phyloP scores from a whole-genome alignment of 116 monocot species.

The Papilionanthe hybrid region DNA sequence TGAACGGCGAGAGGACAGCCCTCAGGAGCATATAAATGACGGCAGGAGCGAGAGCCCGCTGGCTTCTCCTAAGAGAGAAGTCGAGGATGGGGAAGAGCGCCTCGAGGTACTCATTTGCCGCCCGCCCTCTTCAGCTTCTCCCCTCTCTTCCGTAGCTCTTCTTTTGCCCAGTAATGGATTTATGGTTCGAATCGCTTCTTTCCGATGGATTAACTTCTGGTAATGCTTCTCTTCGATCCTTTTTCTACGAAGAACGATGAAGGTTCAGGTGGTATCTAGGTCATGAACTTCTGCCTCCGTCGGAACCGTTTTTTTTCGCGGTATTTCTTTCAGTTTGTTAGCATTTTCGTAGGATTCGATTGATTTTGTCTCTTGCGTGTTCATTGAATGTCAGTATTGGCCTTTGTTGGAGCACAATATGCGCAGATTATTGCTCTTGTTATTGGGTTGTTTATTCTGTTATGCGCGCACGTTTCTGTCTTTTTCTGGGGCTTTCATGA shows the following conservation, averaged over 20 bases:
- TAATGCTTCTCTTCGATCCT: not conserved
- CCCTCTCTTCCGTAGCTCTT: not conserved
- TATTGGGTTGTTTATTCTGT: not conserved
- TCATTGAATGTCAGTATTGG: not conserved
- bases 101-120: not conserved
- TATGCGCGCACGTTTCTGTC: not conserved
- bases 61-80: not conserved
- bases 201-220: not conserved
- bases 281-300: not conserved
- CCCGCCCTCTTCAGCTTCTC: not conserved
- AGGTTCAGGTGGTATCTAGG: constrained; percentile 1
- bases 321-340: not conserved
- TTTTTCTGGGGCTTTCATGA: not conserved
- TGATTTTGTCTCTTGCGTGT: not conserved
- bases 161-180: not conserved
- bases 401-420: not conserved
- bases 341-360: not conserved
- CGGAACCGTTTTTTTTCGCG: not conserved
- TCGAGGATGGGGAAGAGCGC: constrained; percentile 1
- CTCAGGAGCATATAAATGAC: constrained; percentile 4
- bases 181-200: not conserved
- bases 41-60: not conserved
- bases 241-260: not conserved
- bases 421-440: not conserved
- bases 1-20: not conserved